Base-by-base conservation (phyloP, 768 basidiomycete species). In the Termitomyces sp. region DNA sequence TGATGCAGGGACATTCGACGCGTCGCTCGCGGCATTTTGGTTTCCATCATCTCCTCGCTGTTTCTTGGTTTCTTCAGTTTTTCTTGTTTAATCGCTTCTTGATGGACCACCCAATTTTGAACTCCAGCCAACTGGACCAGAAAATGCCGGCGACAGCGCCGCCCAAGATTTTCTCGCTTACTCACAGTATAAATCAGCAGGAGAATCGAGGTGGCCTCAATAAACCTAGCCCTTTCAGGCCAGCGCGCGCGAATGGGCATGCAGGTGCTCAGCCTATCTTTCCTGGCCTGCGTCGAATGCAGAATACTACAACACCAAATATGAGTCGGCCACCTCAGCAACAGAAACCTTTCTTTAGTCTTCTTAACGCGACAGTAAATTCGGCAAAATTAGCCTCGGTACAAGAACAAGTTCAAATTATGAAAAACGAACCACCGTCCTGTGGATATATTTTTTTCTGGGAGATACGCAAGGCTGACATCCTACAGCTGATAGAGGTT, bases 161-260 rank as follows among this genome's bases (percentile, higher is more conserved):
- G 35, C 51, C 54, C 1, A 61, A 59, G 46, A 25, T 50, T 19
- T 60, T 63, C 51, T 54, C 61, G 3, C 45, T 63, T 32, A 58
- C 56, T 2, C 53, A 51, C n/a, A 60, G 59, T 40, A 46, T 58
- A 41, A 58, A 46, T 19, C 59, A 63, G 19, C 54, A 44, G n/a
- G 61, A 63, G 45, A 60, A 63, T 47, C 40, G 54, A 19, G 21
- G 25, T 16, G 11, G 12, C 0, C 21, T 27, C 30, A 28, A 46
- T 35, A 53, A 28, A 35, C 53, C 35, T 3, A 39, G 35, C 28
- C 27, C 50, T 30, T 55, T 53, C 21, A 52, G 43, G 17, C 52
- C 48, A 3, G 19, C 8, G n/a, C 54, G 61, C 21, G 47, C 50
- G 32, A 32, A 34, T 49, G 52, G 39, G 3, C 21, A 45, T 30